Percentiles rank a stretch among this genome's conserved stretches.
Conservation (phyloP, 176 grass and related monocot species). For the Carex myosuroides region DNA sequence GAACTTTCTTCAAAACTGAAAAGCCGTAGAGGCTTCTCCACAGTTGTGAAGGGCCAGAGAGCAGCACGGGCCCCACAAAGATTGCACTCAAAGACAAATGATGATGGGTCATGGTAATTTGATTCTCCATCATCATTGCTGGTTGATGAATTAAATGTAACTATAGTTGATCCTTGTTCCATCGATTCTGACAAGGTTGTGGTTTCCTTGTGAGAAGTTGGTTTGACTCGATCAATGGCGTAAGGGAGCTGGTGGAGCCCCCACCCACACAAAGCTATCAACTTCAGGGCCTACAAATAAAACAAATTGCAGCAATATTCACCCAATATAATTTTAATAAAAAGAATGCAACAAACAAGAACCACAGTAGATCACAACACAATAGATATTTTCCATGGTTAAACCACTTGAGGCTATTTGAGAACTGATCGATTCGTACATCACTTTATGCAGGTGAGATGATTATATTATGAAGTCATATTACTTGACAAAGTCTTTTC, state of each 20-base stretch:
- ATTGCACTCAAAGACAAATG: slow-evolving; percentile 79
- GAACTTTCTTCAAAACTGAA: slow-evolving; percentile 62
- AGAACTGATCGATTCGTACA: background rate
- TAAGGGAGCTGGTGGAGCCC: slow-evolving; percentile 78
- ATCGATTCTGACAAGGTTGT: slow-evolving; percentile 31
- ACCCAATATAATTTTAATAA: background rate
- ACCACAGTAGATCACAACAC: background rate
- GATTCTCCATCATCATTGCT: slow-evolving; percentile 32
- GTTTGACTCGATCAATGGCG: slow-evolving; percentile 55
- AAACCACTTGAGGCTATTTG: background rate
- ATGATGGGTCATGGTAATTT: slow-evolving; percentile 55
- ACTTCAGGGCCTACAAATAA: slow-evolving; percentile 59
- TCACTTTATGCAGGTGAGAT: background rate
- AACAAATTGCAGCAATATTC: slow-evolving; percentile 11
- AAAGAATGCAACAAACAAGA: background rate
- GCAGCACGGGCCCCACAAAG: slow-evolving; percentile 94
- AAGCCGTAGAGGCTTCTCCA: slow-evolving; percentile 62
- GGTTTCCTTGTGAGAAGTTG: slow-evolving; percentile 31
- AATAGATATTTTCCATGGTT: background rate
- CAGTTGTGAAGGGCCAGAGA: slow-evolving; percentile 67
- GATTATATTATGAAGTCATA: background rate
- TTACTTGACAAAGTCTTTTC: background rate
- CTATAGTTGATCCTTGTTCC: slow-evolving; percentile 24
- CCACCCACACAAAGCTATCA: slow-evolving; percentile 91
- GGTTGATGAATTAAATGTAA: slow-evolving; percentile 44